Evolutionary conservation across 495 filamentous ascomycete genomes (phyloP).

Genomic region (Neurospora tetraspora): DNA sequence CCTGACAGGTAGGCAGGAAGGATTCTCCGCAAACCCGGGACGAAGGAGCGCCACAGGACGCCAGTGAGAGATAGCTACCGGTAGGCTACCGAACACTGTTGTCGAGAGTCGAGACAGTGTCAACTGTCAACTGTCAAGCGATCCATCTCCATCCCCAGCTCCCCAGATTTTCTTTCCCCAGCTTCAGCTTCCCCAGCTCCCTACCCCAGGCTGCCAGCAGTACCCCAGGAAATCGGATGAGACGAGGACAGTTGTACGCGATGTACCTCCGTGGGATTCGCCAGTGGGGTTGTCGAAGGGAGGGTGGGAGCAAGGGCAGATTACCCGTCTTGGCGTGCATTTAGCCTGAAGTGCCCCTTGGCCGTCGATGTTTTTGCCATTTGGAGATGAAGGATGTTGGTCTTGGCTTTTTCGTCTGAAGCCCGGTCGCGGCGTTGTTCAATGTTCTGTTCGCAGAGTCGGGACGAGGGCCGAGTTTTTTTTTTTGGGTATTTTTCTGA

Average conservation of each 20-base stretch:
- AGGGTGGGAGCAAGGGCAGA: neutral
- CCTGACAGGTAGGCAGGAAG: neutral
- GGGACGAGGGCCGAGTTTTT: neutral
- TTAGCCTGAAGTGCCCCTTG: slow-evolving; percentile 15
- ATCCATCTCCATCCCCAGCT: neutral
- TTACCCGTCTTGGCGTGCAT: slow-evolving; percentile 20
- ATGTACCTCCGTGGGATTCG: neutral
- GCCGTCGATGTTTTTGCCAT: neutral
- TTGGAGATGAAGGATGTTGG: neutral
- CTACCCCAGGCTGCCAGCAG: neutral
- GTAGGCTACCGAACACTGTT: neutral
- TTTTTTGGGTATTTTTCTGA: neutral
- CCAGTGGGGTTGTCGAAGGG: neutral
- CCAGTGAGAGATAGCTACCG: neutral
- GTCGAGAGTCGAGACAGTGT: neutral
- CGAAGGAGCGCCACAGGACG: neutral
- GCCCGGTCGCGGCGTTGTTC: neutral
- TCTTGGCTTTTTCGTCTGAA: neutral
- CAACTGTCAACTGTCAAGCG: neutral
- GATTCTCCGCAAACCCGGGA: neutral
- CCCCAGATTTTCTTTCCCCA: no score
- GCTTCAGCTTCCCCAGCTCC: neutral
- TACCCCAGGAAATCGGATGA: neutral
- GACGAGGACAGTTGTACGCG: neutral
- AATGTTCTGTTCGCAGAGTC: neutral